Evolutionary conservation across 1,284 basidiomycete species (phyloP).

Genomic region (Apiotrichum laibachii): DNA sequence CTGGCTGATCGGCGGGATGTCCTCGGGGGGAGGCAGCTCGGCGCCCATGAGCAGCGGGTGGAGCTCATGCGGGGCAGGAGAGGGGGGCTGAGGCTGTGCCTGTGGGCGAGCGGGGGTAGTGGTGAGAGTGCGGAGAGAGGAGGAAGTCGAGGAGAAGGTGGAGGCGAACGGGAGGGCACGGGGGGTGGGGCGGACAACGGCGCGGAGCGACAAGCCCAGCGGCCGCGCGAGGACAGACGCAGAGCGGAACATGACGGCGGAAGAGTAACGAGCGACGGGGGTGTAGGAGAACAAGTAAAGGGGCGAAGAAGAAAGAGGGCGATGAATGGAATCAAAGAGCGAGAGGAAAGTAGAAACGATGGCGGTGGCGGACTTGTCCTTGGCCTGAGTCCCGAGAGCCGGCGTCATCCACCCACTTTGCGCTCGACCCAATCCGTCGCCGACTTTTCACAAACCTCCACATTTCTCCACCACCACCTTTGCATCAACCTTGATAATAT

Average conservation of each 20-base stretch:
- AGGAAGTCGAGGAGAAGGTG: background rate
- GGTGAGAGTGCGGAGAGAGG: background rate
- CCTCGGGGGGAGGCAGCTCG: background rate
- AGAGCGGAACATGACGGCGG: background rate
- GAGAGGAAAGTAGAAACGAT: background rate
- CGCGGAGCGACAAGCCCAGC: background rate
- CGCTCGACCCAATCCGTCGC: background rate
- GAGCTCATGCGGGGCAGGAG: background rate
- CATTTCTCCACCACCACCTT: slow-evolving; percentile 6
- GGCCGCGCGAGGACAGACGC: background rate
- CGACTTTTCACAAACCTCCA: slow-evolving; percentile 5
- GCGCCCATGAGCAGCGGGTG: background rate
- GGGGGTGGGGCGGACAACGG: background rate
- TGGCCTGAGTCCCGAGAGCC: background rate
- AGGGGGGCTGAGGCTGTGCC: background rate
- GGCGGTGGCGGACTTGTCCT: too few relatives aligned
- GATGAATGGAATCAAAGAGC: background rate
- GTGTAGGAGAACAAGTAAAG: background rate
- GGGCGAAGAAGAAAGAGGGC: background rate
- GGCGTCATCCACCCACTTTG: background rate
- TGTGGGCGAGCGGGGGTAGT: background rate
- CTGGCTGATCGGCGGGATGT: slow-evolving; percentile 38
- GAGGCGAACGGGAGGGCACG: background rate
- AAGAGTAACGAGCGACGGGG: background rate
- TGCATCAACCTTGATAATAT: background rate